Percentiles rank a stretch among this genome's conserved stretches.
Evolutionary conservation across 805 yeast genomes (phyloP).

Genomic region (Kazachstania taianensis): DNA sequence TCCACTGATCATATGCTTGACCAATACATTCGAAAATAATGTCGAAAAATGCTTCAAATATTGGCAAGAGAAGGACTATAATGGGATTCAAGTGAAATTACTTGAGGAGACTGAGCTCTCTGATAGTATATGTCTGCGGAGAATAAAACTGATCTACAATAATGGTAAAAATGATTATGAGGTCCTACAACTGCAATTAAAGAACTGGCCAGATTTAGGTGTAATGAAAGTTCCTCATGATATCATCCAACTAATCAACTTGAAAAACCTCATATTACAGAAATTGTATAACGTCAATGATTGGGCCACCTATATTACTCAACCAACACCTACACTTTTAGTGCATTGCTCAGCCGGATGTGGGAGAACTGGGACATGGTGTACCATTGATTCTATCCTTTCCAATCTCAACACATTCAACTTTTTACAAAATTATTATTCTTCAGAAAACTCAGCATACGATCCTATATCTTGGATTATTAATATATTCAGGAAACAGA

Average conservation of each 20-base stretch:
- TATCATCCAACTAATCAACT: conserved; percentile 41
- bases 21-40: conserved; percentile 66
- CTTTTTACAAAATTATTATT: conserved; percentile 11
- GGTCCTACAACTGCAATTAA: conserved; percentile 65
- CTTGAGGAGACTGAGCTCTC: conserved; percentile 13
- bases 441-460: conserved; percentile 8
- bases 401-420: conserved; percentile 28
- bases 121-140: conserved; percentile 16
- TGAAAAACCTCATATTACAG: conserved; percentile 36
- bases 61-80: conserved; percentile 58
- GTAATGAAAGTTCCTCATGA: conserved; percentile 47
- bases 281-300: conserved; percentile 10
- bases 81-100: conserved; percentile 22
- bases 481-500: conserved; percentile 57
- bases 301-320: conserved; percentile 3
- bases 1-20: conserved; percentile 62
- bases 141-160: conserved; percentile 35
- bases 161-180: conserved; percentile 29
- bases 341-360: conserved; percentile 97
- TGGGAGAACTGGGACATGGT: conserved; percentile 89
- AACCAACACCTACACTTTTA: conserved; percentile 42
- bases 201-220: conserved; percentile 79
- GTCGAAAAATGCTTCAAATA: conserved; percentile 73
- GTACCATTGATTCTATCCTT: conserved; percentile 55
- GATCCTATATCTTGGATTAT: conserved; percentile 58